These are phyloP conservation scores for Aspergillus ibericus DNA, from an alignment of 2,329 filamentous ascomycete genomes.

Conservation along the genomic window DNA sequence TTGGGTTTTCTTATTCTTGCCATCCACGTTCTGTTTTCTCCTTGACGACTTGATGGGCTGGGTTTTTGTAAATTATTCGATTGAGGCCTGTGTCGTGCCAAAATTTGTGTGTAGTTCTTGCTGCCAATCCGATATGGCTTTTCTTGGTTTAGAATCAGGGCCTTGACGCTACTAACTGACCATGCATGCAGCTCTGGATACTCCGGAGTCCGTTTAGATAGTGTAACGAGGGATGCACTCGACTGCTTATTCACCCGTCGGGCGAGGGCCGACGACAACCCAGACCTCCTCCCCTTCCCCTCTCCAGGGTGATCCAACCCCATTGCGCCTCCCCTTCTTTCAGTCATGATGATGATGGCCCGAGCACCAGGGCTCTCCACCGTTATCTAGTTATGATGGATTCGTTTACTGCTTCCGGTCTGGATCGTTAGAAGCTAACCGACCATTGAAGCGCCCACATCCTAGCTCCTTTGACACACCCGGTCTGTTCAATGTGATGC, in stretches of 20 bases:
- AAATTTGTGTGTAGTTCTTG: slow-evolving; percentile 25
- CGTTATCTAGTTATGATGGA: slow-evolving; percentile 14
- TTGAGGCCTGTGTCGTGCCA: slow-evolving; percentile 31
- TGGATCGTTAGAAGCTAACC: slow-evolving; percentile 11
- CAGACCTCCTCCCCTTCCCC: background rate
- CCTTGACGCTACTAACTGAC: too few species aligned
- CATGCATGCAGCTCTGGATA: background rate
- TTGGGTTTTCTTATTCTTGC: slow-evolving; percentile 31
- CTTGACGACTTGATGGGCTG: slow-evolving; percentile 37
- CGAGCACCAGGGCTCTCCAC: slow-evolving; percentile 12
- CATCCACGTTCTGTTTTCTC: slow-evolving; percentile 26
- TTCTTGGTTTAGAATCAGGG: background rate
- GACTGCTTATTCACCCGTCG: background rate
- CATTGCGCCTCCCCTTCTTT: slow-evolving; percentile 5
- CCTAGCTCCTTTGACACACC: background rate
- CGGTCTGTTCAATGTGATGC: slow-evolving; percentile 19
- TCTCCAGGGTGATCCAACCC: slow-evolving; percentile 9
- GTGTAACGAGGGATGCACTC: background rate
- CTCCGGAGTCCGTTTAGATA: background rate
- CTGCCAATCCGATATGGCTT: slow-evolving; percentile 16
- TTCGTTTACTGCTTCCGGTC: slow-evolving; percentile 1
- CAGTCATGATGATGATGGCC: slow-evolving; percentile 8
- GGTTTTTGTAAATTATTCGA: slow-evolving; percentile 43
- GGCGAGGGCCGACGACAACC: background rate
- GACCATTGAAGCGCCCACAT: background rate